Base-by-base conservation (phyloP, 768 basidiomycete species). In the Kwoniella pini region DNA sequence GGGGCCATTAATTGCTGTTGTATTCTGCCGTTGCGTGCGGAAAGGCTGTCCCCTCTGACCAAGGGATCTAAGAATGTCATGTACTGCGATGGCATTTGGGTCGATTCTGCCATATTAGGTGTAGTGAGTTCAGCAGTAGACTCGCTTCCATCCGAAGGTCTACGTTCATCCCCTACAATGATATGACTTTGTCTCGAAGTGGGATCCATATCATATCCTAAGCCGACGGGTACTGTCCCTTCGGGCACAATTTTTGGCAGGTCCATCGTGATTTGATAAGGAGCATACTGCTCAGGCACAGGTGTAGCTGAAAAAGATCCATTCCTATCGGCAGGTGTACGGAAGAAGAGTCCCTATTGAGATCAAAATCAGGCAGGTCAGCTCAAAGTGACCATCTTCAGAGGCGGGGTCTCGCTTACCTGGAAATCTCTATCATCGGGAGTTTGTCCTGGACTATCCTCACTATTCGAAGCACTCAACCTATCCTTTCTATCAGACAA, bases 341-440 rank as follows among this genome's bases (percentile, higher is more conserved):
- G 65, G 57, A 70, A 75, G 65, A 75, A 75, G n/a, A 75, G 43
- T 12, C 67, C 69, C 71, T 73, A 50, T 10, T 11, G 12, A 4
- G 9, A 26, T 9, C 48, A 17, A 27, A 9, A 44, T 39, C 57
- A 24, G n/a, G n/a, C n/a, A 13, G 15, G n/a, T 24, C 9, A 22
- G 27, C 43, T 49, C 27, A 9, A 36, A 3, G 19, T 22, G n/a
- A 7, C 42, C 27, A 22, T 15, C 10, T 39, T n/a, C n/a, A n/a
- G n/a, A n/a, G n/a, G n/a, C n/a, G n/a, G n/a, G n/a, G n/a, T n/a
- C n/a, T n/a, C n/a, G n/a, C 71, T 51, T 54, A 73, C 71, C 36
- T 64, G 61, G 63, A 72, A 75, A 33, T 75, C 73, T 15, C 51
- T 44, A 9, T 75, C 70, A 28, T 70, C 70, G 44, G 64, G 38